Evolutionary conservation across 139 green algal species (phyloP).

Genomic region (Volvox africanus): DNA sequence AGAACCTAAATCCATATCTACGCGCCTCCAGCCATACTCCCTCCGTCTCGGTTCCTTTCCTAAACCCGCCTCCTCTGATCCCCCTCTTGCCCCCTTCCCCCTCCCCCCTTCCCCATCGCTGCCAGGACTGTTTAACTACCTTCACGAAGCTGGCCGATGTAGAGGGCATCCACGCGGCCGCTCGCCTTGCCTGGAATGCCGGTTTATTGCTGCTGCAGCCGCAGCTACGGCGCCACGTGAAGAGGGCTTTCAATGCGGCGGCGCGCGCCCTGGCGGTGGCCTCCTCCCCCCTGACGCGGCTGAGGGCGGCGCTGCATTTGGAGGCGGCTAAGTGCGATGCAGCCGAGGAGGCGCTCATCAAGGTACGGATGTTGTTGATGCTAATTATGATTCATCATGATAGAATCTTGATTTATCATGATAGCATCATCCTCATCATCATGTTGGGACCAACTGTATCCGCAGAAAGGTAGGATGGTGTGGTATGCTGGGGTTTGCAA

Average conservation of each 20-base stretch:
- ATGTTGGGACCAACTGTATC: no score
- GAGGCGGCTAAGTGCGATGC: constrained; percentile 74
- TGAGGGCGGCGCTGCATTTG: constrained; percentile 71
- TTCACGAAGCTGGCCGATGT: constrained; percentile 69
- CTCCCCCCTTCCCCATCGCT: not conserved
- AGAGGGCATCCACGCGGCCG: constrained; percentile 69
- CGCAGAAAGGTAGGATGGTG: no score
- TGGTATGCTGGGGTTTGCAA: no score
- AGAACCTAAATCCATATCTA: no score
- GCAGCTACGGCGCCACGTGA: constrained; percentile 52
- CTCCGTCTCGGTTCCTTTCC: no score
- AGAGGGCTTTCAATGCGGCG: constrained; percentile 65
- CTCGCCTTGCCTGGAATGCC: constrained; percentile 73
- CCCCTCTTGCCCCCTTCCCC: not conserved
- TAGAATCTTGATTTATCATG: no score
- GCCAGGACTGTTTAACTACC: constrained; percentile 55
- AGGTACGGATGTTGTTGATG: constrained; percentile 50
- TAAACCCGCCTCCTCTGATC: not conserved
- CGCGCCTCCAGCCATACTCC: no score
- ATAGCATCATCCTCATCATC: no score
- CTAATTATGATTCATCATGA: no score
- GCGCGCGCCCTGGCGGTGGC: constrained; percentile 69
- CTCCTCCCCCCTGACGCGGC: constrained; percentile 58
- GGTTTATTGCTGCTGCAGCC: constrained; percentile 73
- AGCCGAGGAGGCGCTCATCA: constrained; percentile 67